These are phyloP conservation scores for Leccinum angustisporum DNA, from an alignment of 1,284 basidiomycete genomes.

Conservation along the genomic window DNA sequence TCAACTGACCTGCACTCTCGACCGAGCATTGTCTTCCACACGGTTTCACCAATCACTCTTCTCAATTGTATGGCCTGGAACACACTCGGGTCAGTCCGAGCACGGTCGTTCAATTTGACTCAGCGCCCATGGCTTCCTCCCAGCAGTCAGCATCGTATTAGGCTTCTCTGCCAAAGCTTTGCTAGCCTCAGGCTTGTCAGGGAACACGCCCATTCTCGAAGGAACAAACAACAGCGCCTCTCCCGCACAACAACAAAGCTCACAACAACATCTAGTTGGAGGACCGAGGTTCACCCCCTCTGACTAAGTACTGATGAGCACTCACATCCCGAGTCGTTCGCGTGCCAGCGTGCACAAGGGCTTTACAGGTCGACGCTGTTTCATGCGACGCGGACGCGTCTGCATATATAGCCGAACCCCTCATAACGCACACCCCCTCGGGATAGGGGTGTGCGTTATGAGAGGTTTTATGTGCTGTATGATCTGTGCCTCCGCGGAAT, in stretches of 20 bases:
- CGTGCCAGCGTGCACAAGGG: too few relatives aligned
- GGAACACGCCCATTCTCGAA: conserved; percentile 45
- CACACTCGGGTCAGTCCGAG: conserved; percentile 37
- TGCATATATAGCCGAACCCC: not conserved
- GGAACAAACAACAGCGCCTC: conserved; percentile 60
- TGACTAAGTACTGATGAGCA: too few relatives aligned
- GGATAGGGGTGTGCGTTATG: not conserved
- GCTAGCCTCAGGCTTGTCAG: not conserved
- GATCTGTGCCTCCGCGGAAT: too few relatives aligned
- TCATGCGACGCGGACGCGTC: not conserved
- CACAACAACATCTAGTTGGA: not conserved
- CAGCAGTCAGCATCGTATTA: not conserved
- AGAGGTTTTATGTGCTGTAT: too few relatives aligned
- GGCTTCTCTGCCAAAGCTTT: not conserved
- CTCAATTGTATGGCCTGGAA: too few relatives aligned
- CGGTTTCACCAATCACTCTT: too few relatives aligned
- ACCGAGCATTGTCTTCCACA: too few relatives aligned
- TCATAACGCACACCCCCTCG: not conserved
- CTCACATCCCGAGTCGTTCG: too few relatives aligned
- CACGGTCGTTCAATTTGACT: conserved; percentile 43
- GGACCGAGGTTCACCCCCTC: not conserved
- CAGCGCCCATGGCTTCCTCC: conserved; percentile 2
- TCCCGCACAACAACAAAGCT: conserved; percentile 18
- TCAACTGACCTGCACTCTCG: too few relatives aligned
- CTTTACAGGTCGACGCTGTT: too few relatives aligned